Base-by-base conservation (phyloP, 192 early-diverging fungal genomes). In the Backusella circina region DNA sequence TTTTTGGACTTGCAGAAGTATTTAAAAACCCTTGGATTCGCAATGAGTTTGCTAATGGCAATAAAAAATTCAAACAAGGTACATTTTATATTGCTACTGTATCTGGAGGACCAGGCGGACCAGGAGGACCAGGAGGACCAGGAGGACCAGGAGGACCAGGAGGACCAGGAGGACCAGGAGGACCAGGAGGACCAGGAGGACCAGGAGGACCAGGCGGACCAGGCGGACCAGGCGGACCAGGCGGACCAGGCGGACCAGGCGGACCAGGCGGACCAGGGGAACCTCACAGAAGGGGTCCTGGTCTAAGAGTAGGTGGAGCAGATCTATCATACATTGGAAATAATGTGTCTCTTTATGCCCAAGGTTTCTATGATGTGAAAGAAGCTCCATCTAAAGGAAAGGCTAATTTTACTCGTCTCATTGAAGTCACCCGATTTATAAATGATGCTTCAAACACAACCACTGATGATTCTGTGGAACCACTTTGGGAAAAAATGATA, bases 1-100 rank as follows among this genome's bases (percentile, higher is more conserved):
- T 51, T 1, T 71, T 47, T 71, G 64, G 73, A 28, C 73, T 64
- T 18, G n/a, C 77, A 0, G 71, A 72, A 72, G 73, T 73, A 35
- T 79, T 79, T 41, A 82, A 78, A 67, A 76, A 76, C 12, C 74
- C 81, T 72, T 82, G 78, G 75, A 16, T 71, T 72, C 78, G 41
- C 76, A 75, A 26, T 71, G 72, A 30, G n/a, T 75, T 28, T 77
- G 75, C 31, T 76, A 74, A 31, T 74, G 81, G 72, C 67, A 73
- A 67, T 71, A 79, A 54, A 50, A 70, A 39, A 23, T 79, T 15
- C 54, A 41, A 44, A 69, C 71, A 39, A 79, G 67, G 41, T 3
- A 61, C 54, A 0, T 32, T 71, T 12, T 51, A 71, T 18, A 7
- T 47, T 15, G 69, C 39, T 26, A 28, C 18, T 47, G 30, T 44